Evolutionary conservation across 768 basidiomycete species (phyloP), one percentile per base, ranked within the genome.

Genomic region (Tricholoma furcatifolium): DNA sequence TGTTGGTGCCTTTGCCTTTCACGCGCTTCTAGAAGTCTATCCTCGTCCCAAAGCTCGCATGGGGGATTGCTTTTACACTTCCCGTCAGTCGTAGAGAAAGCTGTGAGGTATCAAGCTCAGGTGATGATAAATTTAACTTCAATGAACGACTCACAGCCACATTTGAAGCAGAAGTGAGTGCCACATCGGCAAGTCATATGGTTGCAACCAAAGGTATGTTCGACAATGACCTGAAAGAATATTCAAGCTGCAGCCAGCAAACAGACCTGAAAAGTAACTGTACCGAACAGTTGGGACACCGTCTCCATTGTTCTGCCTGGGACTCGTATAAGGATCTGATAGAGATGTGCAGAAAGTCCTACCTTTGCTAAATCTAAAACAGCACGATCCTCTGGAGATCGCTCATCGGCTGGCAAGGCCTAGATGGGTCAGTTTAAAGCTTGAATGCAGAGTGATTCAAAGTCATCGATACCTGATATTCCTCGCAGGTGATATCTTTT

Each of bases 181-280:
- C 69, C 66, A 60, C 73, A 74, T 36, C 67, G 56, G 59, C 73
- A 76, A 2, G 68, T 72, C 61, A 74, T 73, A 54, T 76, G 73
- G 60, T 71, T 71, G 54, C 73, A 74, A 0, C 73, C 74, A 43
- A 54, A 63, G 31, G 56, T 41, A 35, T 59, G 62, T 39, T 67
- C 65, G 14, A 66, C 62, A 27, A 66, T 64, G 6, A 60, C 62
- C 65, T 66, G 35, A 6, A 10, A 21, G 30, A 18, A 6, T 42
- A 42, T 24, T 42, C 15, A 54, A 39, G 2, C 14, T 30, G 9
- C 17, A 34, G 31, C 45, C 20, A 3, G 10, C 15, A 35, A 20
- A 47, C n/a, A 14, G 42, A 23, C 21, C 8, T 1, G 42, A 23
- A 14, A 5, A 14, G 12, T 4, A 42, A 20, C 49, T 58, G 15